Base-by-base conservation (phyloP, 163 green algal species). In the Scenedesmus sp. region DNA sequence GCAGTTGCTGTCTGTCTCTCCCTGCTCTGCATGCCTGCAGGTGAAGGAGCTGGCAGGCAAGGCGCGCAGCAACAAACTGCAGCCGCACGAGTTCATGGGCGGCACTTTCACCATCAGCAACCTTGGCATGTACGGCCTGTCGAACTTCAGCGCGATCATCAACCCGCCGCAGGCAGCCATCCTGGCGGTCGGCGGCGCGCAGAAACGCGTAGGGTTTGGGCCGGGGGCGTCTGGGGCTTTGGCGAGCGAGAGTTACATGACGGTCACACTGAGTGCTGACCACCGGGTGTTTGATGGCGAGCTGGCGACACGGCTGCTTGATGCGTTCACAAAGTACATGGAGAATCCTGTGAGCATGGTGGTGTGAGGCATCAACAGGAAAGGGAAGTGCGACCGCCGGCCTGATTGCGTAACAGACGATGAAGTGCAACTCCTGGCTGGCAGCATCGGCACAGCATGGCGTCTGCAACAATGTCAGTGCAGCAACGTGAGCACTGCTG, bases 141-240 rank as follows among this genome's bases (percentile, higher is more conserved):
- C 93, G 33, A 20, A 93, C 35, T 99, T 99, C 92, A 94, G 59
- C 44, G 97, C 97, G 70, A 99, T 99, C 93, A 97, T 99, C 91
- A 99, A 99, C 93, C 97, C 97, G 18, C 96, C 97, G 15, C 95
- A 97, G 92, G 94, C 94, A 0, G 95, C 92, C 86, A 99, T 99
- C 90, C 93, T 99, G 91, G 97, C 97, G 3, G 94, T 99, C 7
- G 97, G 97, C 33, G 96, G 93, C 22, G 89, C 94, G 2, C 89
- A 95, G 70, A 42, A 94, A 40, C 88, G 94, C 37, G 87, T 96
- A 42, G 81, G 91, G 9, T 61, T 97, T 76, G 46, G 81, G 24
- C 37, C 49, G 30, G 79, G 70, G n/a, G 73, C 79, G 59, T 93
- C 68, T 73, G 92, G 89, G 80, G 35, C 90, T 82, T 93, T 93